Conservation (phyloP, 345 rosid genomes). For the Cardiospermum halicacabum region DNA sequence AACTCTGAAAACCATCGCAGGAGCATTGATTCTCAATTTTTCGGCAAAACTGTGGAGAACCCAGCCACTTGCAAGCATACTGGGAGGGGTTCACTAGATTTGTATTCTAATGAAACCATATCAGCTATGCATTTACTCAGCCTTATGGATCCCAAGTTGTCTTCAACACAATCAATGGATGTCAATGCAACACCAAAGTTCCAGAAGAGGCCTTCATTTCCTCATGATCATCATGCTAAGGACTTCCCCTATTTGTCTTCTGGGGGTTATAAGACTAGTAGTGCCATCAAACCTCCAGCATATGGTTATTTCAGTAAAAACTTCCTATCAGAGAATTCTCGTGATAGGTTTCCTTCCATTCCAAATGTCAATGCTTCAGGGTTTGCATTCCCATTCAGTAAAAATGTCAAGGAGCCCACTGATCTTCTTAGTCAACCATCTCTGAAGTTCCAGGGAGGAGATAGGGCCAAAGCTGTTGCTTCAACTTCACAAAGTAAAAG, state of each 20-base stretch:
- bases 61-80: conserved; percentile 50
- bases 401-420: conserved; percentile 26
- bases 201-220: conserved; percentile 40
- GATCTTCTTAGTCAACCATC: conserved; percentile 35
- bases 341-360: conserved; percentile 25
- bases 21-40: conserved; percentile 36
- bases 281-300: conserved; percentile 28
- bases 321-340: conserved; percentile 29
- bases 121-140: conserved; percentile 91
- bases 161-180: conserved; percentile 42
- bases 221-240: conserved; percentile 38
- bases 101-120: conserved; percentile 64
- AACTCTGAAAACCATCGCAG: conserved; percentile 40
- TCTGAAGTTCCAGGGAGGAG: conserved; percentile 39
- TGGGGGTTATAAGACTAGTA: conserved; percentile 32
- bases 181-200: conserved; percentile 40
- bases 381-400: conserved; percentile 42
- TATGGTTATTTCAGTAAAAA: conserved; percentile 37
- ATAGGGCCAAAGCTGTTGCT: conserved; percentile 35
- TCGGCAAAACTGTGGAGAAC: conserved; percentile 31
- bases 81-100: conserved; percentile 43
- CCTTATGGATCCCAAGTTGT: conserved; percentile 76
- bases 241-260: conserved; percentile 39
- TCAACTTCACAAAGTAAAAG: conserved; percentile 29
- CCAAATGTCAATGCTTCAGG: conserved; percentile 49